Base-by-base conservation (phyloP, 202 grass and related monocot genomes). In the Digitaria exilis region DNA sequence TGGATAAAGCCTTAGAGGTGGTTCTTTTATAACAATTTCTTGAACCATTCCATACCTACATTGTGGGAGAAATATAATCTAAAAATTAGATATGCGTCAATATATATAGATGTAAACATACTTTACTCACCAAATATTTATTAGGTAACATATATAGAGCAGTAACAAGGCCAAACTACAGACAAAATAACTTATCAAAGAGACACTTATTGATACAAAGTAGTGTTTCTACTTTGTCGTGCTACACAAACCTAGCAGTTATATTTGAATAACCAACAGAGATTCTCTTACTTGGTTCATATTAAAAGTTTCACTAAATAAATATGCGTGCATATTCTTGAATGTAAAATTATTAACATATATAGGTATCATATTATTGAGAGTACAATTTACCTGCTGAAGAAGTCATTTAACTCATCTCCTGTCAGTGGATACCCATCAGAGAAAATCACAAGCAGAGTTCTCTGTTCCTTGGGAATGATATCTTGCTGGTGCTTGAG, bases 361-460 rank as follows among this genome's bases (percentile, higher is more conserved):
- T 14, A 24, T 0, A 7, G 4, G 65, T 14, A 43, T 68, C 39
- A 25, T 68, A 68, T 24, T 22, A 14, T 22, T 68, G 21, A 68
- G 6, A 68, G 42, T 11, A 13, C 12, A 68, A 43, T 12, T 69
- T 69, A 69, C 65, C n/a, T 0, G n/a, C n/a, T 44, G 34, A 69
- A 69, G 39, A 69, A 69, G 21, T 69, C 21, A 41, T 69, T 16
- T 26, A 69, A n/a, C 43, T 69, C 39, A 69, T 44, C 39, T 69
- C 22, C 4, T 3, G n/a, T 69, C 37, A 69, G 44, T 44, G 65
- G 39, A 42, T 15, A 16, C 2, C 12, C 21, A 44, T 44, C n/a
- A 68, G 18, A 44, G n/a, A 25, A 69, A 44, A 1, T 69, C n/a
- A 69, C 65, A 69, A 69, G n/a, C 2, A 44, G n/a, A 44, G 65